phyloP scores from a whole-genome alignment of 2,329 filamentous ascomycete species.

The Metarhizium guizhouense region DNA sequence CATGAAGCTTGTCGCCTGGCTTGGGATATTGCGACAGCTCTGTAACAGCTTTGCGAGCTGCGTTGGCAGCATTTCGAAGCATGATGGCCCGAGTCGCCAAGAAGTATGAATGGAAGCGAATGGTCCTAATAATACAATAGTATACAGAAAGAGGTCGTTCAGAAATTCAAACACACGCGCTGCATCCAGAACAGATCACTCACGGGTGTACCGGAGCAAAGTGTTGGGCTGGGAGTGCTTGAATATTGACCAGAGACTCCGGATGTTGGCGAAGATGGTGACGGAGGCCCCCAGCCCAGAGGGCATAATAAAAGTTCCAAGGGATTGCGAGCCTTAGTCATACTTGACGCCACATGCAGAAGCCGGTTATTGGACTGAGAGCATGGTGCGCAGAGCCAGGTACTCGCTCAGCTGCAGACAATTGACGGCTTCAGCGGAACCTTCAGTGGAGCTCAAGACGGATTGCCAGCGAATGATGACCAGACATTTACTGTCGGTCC shows the following conservation, averaged over 20 bases:
- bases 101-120: not conserved
- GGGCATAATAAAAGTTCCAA: not conserved
- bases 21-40: slow-evolving; percentile 68
- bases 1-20: slow-evolving; percentile 78
- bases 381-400: too few species aligned
- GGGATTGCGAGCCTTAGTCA: not conserved
- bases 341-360: not conserved
- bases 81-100: slow-evolving; percentile 22
- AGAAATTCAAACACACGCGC: not conserved
- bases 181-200: not conserved
- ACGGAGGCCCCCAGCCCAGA: not conserved
- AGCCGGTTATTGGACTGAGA: too few species aligned
- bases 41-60: slow-evolving; percentile 57
- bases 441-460: not conserved
- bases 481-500: not conserved
- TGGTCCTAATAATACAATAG: not conserved
- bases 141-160: not conserved
- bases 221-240: not conserved
- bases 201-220: not conserved
- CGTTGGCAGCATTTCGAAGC: slow-evolving; percentile 43
- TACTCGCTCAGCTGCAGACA: too few species aligned
- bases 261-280: not conserved
- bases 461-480: not conserved
- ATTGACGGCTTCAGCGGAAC: not conserved
- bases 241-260: not conserved